Evolutionary conservation across 2,329 filamentous ascomycete species (phyloP), one percentile per base, ranked within the genome.

Genomic region (Tolypocladium endophyticum): DNA sequence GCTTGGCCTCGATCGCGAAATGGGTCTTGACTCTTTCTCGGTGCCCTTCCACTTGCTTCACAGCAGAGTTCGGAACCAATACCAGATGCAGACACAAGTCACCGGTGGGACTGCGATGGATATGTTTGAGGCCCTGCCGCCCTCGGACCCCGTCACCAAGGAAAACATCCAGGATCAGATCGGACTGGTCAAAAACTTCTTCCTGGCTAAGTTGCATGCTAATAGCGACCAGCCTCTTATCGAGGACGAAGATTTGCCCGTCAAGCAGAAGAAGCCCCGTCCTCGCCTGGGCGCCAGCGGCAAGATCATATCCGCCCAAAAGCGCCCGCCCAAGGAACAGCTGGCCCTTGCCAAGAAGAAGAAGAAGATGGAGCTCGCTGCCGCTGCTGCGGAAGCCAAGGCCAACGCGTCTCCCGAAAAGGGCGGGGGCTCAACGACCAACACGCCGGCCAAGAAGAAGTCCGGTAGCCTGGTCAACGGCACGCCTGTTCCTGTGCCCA

Each of bases 41-140:
- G 94, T 99, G 41, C 94, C 95, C 30, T 81, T 99, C 61, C 94
- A 99, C 76, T 84, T 99, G 25, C 83, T 99, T 35, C 94, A 97
- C 71, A 92, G 90, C 65, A 87, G 93, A 67, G 90, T 99, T 68
- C 87, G 91, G 70, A 93, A 82, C 69, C 88, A 90, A 60, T 92
- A 90, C 73, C 88, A 94, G 72, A 84, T 89, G 66, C 89, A 95
- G 70, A 83, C 81, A 60, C 76, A 81, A 69, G 81, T 83, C n/a
- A 80, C 85, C 59, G 79, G 83, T 66, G 74, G 84, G 65, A 79
- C 81, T 60, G 77, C 79, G 33, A 79, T 80, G 28, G 76, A 86
- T 66, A 72, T 92, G 36, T 87, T 93, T 70, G 82, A 86, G 36
- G 76, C 86, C 11, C 83, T 92, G 25, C 77, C 87, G 14, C 79